Conservation (phyloP, 331 rosid species). For the Pyrus hybrid region DNA sequence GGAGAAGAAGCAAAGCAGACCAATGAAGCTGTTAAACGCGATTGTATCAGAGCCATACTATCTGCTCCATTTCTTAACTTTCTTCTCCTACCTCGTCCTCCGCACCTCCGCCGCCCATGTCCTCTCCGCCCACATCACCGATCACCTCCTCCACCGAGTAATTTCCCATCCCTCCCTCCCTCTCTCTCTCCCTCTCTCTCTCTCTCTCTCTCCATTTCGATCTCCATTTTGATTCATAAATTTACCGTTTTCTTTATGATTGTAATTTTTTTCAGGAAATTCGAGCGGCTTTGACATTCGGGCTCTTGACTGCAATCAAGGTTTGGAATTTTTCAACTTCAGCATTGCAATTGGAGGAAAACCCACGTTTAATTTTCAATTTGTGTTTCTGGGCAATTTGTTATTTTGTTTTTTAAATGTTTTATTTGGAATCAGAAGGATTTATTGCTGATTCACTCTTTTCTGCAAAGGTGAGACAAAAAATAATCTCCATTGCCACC, state of each 20-base stretch:
- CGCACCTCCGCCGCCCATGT: slow-evolving; percentile 52
- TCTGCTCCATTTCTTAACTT: slow-evolving; percentile 58
- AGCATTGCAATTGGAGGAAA: neutral
- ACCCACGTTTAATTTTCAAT: neutral
- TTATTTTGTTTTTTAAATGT: neutral
- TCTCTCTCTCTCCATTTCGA: too few species aligned
- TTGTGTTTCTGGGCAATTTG: neutral
- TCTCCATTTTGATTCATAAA: neutral
- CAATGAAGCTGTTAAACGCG: slow-evolving; percentile 41
- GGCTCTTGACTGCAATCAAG: slow-evolving; percentile 58
- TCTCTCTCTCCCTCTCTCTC: too few species aligned
- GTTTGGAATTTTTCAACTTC: slow-evolving; percentile 13
- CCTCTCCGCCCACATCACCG: slow-evolving; percentile 32
- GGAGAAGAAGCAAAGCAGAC: slow-evolving; percentile 28
- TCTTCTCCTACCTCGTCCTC: slow-evolving; percentile 69
- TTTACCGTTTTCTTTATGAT: neutral
- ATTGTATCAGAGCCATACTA: slow-evolving; percentile 69
- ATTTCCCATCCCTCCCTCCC: neutral
- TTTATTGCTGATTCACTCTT: slow-evolving; percentile 57
- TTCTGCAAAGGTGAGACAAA: slow-evolving; percentile 53
- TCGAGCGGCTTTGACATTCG: slow-evolving; percentile 52
- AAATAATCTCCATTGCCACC: neutral
- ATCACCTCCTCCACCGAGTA: slow-evolving; percentile 60
- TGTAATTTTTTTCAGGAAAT: slow-evolving; percentile 39
- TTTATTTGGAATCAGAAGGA: slow-evolving; percentile 36